phyloP scores from a whole-genome alignment of 2,329 filamentous ascomycete species.

The Colletotrichum agaves region DNA sequence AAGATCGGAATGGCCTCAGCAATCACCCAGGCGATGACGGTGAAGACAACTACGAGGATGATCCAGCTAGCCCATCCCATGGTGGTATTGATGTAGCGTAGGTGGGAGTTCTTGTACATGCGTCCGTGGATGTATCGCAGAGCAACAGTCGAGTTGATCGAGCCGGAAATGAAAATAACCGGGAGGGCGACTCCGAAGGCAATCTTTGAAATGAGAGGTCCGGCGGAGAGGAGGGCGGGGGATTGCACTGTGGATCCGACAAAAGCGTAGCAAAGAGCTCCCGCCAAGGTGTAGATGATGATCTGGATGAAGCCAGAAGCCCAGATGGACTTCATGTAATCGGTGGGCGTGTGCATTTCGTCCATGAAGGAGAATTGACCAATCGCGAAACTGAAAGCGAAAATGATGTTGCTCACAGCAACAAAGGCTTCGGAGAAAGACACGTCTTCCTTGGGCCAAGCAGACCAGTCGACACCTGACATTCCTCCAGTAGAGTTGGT shows the following conservation, averaged over 20 bases:
- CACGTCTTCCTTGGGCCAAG: slow-evolving; percentile 57
- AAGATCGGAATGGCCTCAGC: slow-evolving; percentile 81
- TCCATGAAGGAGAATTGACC: slow-evolving; percentile 65
- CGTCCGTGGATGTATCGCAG: slow-evolving; percentile 59
- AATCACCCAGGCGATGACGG: slow-evolving; percentile 75
- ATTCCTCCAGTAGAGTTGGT: slow-evolving; percentile 44
- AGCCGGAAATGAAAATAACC: slow-evolving; percentile 79
- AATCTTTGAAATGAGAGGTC: slow-evolving; percentile 68
- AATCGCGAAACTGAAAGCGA: slow-evolving; percentile 71
- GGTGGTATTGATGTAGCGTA: slow-evolving; percentile 59
- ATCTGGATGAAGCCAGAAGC: slow-evolving; percentile 71
- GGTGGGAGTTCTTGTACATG: slow-evolving; percentile 53
- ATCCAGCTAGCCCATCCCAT: slow-evolving; percentile 67
- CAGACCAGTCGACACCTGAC: slow-evolving; percentile 54
- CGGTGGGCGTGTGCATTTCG: slow-evolving; percentile 61
- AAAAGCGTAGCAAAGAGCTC: slow-evolving; percentile 75
- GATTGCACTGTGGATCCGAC: slow-evolving; percentile 71
- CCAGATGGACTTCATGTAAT: slow-evolving; percentile 66
- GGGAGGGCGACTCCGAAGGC: slow-evolving; percentile 77
- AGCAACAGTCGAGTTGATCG: slow-evolving; percentile 69
- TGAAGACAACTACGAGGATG: slow-evolving; percentile 66
- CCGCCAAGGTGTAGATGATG: slow-evolving; percentile 73
- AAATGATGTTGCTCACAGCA: slow-evolving; percentile 74
- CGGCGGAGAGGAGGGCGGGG: slow-evolving; percentile 75
- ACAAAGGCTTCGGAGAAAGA: slow-evolving; percentile 67